These are phyloP conservation scores for Penicillium sp. DNA, from an alignment of 2,329 filamentous ascomycete species.

Conservation along the genomic window DNA sequence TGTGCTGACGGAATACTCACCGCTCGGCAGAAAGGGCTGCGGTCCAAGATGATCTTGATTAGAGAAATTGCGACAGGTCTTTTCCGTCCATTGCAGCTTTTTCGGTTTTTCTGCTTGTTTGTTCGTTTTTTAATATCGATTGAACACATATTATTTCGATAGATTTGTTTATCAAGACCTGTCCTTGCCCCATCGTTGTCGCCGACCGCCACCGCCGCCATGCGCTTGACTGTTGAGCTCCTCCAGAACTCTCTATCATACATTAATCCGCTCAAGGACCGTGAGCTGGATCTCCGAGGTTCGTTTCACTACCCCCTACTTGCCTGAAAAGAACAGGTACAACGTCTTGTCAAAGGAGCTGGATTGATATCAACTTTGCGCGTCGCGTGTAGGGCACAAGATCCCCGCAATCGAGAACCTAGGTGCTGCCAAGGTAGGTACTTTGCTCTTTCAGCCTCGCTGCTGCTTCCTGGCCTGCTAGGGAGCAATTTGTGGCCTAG, in stretches of 20 bases:
- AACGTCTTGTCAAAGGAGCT: conserved; percentile 70
- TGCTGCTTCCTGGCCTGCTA: conserved; percentile 4
- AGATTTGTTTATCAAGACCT: neutral
- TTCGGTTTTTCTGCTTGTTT: neutral
- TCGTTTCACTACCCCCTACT: conserved; percentile 50
- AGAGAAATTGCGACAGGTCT: conserved; percentile 21
- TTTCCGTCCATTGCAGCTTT: conserved; percentile 9
- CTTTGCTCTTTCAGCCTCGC: neutral
- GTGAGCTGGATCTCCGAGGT: conserved; percentile 99
- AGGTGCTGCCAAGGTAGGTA: conserved; percentile 83
- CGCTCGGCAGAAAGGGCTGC: conserved; percentile 27
- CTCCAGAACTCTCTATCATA: conserved; percentile 95
- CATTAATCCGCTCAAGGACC: conserved; percentile 97
- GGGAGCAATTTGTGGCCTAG: too few species aligned
- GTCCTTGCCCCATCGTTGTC: neutral
- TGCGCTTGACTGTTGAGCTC: conserved; percentile 95
- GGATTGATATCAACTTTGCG: conserved; percentile 73
- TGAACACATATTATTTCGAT: conserved; percentile 18
- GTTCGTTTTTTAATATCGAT: neutral
- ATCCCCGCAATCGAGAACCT: conserved; percentile 97
- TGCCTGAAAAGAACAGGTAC: conserved; percentile 75
- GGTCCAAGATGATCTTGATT: conserved; percentile 14
- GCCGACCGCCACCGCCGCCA: conserved; percentile 44
- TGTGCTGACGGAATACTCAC: conserved; percentile 2
- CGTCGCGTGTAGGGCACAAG: conserved; percentile 77